Percentiles rank a stretch among this genome's conserved stretches.
phyloP scores from a whole-genome alignment of 768 basidiomycete species.

The Bullera alba region DNA sequence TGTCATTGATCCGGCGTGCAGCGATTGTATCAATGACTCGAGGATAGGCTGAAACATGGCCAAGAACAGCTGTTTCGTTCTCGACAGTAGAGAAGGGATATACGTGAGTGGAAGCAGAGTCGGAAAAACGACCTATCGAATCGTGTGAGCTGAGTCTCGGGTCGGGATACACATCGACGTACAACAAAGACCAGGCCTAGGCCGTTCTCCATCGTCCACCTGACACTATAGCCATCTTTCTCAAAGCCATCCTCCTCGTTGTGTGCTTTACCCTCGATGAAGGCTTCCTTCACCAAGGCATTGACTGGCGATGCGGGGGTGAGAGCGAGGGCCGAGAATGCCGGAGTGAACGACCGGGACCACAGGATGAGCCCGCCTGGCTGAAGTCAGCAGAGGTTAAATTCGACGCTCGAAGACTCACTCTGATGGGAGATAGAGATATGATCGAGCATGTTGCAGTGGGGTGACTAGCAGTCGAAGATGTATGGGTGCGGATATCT shows the following conservation, averaged over 20 bases:
- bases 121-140: slow-evolving; percentile 85
- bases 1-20: slow-evolving; percentile 43
- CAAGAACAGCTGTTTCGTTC: slow-evolving; percentile 76
- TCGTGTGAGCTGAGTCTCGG: neutral
- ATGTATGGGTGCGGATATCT: neutral
- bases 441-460: slow-evolving; percentile 74
- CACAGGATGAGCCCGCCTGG: slow-evolving; percentile 86
- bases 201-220: slow-evolving; percentile 92
- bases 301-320: slow-evolving; percentile 77
- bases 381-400: neutral
- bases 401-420: slow-evolving; percentile 31
- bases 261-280: slow-evolving; percentile 67
- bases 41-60: slow-evolving; percentile 80
- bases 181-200: slow-evolving; percentile 96
- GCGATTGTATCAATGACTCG: slow-evolving; percentile 70
- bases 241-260: slow-evolving; percentile 71
- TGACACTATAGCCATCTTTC: slow-evolving; percentile 87
- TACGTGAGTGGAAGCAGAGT: slow-evolving; percentile 91
- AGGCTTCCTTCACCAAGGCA: slow-evolving; percentile 76
- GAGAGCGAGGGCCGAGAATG: slow-evolving; percentile 61
- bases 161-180: slow-evolving; percentile 40
- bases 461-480: neutral
- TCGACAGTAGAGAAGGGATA: slow-evolving; percentile 74
- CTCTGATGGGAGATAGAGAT: slow-evolving; percentile 94
- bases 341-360: slow-evolving; percentile 90